Conservation (phyloP, 2,329 filamentous ascomycete species). For the Clathrospora elynae region DNA sequence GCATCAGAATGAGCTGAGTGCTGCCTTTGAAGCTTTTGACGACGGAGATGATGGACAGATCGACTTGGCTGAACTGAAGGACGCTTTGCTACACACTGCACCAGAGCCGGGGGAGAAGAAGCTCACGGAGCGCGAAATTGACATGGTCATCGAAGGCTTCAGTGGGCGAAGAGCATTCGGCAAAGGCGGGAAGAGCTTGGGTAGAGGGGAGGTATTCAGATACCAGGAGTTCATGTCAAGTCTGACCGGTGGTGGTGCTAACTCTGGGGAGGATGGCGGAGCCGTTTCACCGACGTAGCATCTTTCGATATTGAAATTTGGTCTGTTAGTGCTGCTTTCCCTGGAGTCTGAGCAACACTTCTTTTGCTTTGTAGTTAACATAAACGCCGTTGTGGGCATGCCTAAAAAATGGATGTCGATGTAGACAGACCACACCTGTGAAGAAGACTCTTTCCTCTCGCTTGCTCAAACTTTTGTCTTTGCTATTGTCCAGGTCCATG, state of each 20-base stretch:
- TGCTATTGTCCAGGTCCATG: no score
- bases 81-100: conserved; percentile 80
- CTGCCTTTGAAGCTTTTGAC: conserved; percentile 93
- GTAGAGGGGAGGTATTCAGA: conserved; percentile 83
- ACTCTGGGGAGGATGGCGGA: conserved; percentile 28
- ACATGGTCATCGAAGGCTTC: conserved; percentile 86
- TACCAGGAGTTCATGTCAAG: conserved; percentile 86
- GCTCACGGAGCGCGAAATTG: conserved; percentile 66
- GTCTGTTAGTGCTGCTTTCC: no score
- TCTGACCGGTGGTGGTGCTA: conserved; percentile 47
- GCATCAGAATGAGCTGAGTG: conserved; percentile 77
- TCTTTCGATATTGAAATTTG: no score
- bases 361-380: no score
- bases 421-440: no score
- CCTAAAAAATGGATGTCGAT: no score
- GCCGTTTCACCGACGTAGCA: not conserved
- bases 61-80: conserved; percentile 78
- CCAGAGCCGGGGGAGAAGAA: conserved; percentile 62
- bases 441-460: no score
- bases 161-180: conserved; percentile 82
- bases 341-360: no score
- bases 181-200: conserved; percentile 58
- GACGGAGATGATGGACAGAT: conserved; percentile 94
- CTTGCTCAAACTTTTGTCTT: no score
- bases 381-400: no score